Conservation (phyloP, 495 filamentous ascomycete species). For the Penicillium dipodomyicola region DNA sequence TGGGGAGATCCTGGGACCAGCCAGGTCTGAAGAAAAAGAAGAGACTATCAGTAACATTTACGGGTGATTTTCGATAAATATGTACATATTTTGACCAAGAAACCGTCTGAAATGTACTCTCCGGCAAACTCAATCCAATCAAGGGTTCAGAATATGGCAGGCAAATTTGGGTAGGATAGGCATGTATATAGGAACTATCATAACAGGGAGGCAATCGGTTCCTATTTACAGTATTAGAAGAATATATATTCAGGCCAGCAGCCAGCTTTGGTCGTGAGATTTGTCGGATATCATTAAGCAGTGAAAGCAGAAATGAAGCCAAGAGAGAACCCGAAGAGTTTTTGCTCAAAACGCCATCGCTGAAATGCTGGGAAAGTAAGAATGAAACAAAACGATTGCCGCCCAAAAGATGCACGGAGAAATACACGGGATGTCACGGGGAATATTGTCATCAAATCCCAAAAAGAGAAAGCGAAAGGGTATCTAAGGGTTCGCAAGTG, state of each 20-base stretch:
- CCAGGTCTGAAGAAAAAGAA: background rate
- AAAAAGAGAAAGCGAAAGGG: background rate
- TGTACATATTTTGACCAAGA: too few species aligned
- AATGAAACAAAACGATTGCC: background rate
- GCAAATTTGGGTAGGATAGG: too few species aligned
- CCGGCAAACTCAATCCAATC: too few species aligned
- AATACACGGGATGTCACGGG: background rate
- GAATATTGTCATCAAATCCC: background rate
- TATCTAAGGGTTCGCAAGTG: background rate
- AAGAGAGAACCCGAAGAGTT: background rate
- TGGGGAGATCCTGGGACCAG: too few species aligned
- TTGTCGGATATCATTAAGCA: background rate
- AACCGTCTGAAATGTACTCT: too few species aligned
- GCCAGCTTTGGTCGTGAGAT: background rate
- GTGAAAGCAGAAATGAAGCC: background rate
- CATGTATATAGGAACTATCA: background rate
- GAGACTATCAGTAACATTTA: slow-evolving; percentile 3
- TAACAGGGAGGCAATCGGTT: background rate
- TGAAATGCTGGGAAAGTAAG: slow-evolving; percentile 7
- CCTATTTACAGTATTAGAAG: background rate
- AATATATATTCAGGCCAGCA: background rate
- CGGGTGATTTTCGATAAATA: too few species aligned
- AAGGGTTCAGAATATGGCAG: too few species aligned
- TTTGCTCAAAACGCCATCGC: slow-evolving; percentile 9
- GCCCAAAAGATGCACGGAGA: background rate